A percentile compares a stretch with the other conserved stretches of the same genome.
Evolutionary conservation across 2,329 filamentous ascomycete genomes (phyloP).

Genomic region (Uncinocarpus reesii): DNA sequence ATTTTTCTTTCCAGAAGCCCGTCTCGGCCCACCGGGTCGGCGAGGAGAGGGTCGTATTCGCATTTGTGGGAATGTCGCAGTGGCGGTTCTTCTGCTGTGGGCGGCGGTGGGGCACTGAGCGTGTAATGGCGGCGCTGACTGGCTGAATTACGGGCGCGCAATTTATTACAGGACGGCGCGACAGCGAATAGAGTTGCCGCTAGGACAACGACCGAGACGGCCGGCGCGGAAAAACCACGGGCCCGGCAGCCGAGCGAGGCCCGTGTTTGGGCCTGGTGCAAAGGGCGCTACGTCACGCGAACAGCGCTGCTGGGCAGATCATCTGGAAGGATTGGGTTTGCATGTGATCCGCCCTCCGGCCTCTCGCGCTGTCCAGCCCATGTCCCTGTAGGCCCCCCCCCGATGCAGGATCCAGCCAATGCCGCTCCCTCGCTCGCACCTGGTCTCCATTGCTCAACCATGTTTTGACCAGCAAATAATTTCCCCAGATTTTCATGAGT

Average conservation of each 20-base stretch:
- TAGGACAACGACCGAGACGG: not conserved
- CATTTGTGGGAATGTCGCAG: conserved; percentile 2
- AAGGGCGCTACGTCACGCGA: conserved; percentile 11
- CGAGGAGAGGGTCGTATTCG: conserved; percentile 2
- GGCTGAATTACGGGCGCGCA: not conserved
- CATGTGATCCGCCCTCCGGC: conserved; percentile 4
- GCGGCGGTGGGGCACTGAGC: conserved; percentile 3
- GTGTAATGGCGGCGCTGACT: not conserved
- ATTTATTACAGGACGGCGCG: conserved; percentile 1
- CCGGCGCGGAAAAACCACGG: not conserved
- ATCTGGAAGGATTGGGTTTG: conserved; percentile 4
- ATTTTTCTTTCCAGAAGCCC: not conserved
- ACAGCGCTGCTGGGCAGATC: conserved; percentile 2
- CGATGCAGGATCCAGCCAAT: conserved; percentile 13
- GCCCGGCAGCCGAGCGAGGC: not conserved
- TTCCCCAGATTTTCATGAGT: conserved; percentile 10
- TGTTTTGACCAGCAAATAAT: conserved; percentile 12
- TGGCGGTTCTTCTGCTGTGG: not conserved
- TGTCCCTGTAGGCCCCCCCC: not conserved
- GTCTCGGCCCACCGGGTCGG: not conserved
- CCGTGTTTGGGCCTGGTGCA: not conserved
- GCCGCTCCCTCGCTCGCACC: not conserved
- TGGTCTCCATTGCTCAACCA: conserved; percentile 7
- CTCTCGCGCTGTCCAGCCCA: not conserved
- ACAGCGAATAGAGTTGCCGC: not conserved